Percentiles rank a stretch among this genome's conserved stretches.
These are phyloP conservation scores for Periconia sp. DNA, from an alignment of 2,329 filamentous ascomycete species.

Conservation along the genomic window DNA sequence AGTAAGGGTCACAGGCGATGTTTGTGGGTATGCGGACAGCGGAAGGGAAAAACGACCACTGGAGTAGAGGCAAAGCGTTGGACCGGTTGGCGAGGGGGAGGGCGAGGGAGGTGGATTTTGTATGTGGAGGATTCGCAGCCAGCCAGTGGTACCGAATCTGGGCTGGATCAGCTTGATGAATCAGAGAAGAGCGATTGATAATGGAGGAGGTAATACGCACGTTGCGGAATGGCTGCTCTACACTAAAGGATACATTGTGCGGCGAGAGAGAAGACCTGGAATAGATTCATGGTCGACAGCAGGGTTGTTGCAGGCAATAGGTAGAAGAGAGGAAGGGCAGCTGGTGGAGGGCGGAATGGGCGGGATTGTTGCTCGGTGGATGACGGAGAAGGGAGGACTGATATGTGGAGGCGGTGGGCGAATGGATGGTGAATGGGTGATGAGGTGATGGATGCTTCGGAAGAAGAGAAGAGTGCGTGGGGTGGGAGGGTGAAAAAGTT, in stretches of 20 bases:
- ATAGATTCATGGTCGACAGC: slow-evolving; percentile 16
- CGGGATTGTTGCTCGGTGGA: neutral
- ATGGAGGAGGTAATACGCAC: slow-evolving; percentile 7
- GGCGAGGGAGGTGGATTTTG: too few species aligned
- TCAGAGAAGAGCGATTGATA: neutral
- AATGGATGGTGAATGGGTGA: neutral
- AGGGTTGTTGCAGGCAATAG: slow-evolving; percentile 1
- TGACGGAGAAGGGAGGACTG: neutral
- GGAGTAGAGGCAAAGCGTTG: neutral
- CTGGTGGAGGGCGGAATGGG: neutral
- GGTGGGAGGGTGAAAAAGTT: slow-evolving; percentile 1
- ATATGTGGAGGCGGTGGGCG: too few species aligned
- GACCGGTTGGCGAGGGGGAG: too few species aligned
- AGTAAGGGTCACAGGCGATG: slow-evolving; percentile 14
- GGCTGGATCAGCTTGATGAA: neutral
- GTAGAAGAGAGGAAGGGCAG: neutral
- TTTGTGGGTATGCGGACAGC: neutral
- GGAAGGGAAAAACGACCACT: neutral
- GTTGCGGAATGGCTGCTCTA: slow-evolving; percentile 18
- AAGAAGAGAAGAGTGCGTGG: neutral
- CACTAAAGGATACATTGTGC: slow-evolving; percentile 20
- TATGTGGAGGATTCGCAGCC: neutral
- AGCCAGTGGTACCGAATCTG: neutral
- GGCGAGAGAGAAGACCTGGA: slow-evolving; percentile 6
- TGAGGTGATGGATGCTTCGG: neutral